These are phyloP conservation scores for Aureobasidium subglaciale DNA, from an alignment of 2,329 filamentous ascomycete species.

Conservation along the genomic window DNA sequence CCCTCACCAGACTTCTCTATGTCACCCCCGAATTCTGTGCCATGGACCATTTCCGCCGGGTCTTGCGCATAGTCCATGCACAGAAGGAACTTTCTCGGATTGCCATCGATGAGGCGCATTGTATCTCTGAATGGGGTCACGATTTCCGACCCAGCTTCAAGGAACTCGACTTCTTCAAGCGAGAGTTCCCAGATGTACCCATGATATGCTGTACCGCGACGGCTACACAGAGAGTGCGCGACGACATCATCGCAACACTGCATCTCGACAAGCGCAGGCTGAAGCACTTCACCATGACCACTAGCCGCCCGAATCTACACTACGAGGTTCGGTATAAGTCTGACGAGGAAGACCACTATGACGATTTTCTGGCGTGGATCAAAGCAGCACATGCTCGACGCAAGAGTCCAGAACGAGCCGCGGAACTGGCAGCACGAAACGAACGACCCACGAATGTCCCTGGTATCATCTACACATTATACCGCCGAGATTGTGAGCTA, in stretches of 20 bases:
- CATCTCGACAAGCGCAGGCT: conserved; percentile 58
- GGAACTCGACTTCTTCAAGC: conserved; percentile 75
- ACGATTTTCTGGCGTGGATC: conserved; percentile 65
- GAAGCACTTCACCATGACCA: conserved; percentile 74
- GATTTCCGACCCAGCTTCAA: conserved; percentile 95
- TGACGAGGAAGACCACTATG: conserved; percentile 66
- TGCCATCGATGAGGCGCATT: conserved; percentile 91
- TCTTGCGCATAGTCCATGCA: conserved; percentile 64
- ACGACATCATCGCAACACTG: conserved; percentile 73
- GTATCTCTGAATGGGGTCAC: conserved; percentile 96
- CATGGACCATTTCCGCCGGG: conserved; percentile 66
- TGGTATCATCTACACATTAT: conserved; percentile 75
- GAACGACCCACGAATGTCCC: conserved; percentile 57
- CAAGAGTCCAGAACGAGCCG: conserved; percentile 48
- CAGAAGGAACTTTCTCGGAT: conserved; percentile 82
- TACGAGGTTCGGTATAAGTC: conserved; percentile 80
- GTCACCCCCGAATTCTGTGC: conserved; percentile 89
- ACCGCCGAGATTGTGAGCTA: conserved; percentile 65
- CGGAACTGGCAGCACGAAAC: conserved; percentile 48
- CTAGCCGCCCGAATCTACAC: conserved; percentile 77
- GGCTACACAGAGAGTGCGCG: conserved; percentile 69
- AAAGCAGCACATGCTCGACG: conserved; percentile 64
- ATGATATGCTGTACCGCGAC: conserved; percentile 92
- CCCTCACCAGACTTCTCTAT: conserved; percentile 74
- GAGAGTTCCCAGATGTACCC: conserved; percentile 73